These are phyloP conservation scores for Suillus ampliporus DNA, from an alignment of 768 basidiomycete species.

Conservation along the genomic window DNA sequence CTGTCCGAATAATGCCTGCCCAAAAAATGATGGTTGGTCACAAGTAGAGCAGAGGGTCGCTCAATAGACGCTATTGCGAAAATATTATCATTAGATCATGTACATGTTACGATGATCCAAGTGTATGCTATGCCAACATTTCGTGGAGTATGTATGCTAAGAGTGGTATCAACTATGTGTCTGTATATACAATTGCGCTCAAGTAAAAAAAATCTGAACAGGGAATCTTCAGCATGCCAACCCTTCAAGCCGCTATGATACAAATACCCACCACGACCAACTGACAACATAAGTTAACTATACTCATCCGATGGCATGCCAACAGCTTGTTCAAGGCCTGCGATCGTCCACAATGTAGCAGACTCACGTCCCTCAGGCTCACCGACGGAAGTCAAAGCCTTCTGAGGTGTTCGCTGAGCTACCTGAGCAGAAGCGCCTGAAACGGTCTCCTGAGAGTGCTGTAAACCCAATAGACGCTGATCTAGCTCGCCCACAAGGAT, in stretches of 20 bases:
- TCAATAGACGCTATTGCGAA: not conserved
- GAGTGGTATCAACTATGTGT: not conserved
- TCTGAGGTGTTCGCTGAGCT: not conserved
- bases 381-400: not conserved
- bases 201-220: not conserved
- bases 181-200: not conserved
- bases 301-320: not conserved
- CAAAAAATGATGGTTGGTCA: not conserved
- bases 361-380: not conserved
- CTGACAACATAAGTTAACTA: not conserved
- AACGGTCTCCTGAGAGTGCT: not conserved
- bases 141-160: not conserved
- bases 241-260: not conserved
- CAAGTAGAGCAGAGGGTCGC: not conserved
- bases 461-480: not conserved
- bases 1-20: slow-evolving; percentile 14
- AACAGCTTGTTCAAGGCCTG: not conserved
- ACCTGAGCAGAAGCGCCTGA: not conserved
- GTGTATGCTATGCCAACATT: not conserved
- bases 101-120: not conserved
- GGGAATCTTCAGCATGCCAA: not conserved
- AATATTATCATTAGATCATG: slow-evolving; percentile 1
- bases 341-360: not conserved
- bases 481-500: not conserved
- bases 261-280: not conserved